These are phyloP conservation scores for Nicotiana attenuata DNA, from an alignment of 257 asterid species.

Conservation along the genomic window DNA sequence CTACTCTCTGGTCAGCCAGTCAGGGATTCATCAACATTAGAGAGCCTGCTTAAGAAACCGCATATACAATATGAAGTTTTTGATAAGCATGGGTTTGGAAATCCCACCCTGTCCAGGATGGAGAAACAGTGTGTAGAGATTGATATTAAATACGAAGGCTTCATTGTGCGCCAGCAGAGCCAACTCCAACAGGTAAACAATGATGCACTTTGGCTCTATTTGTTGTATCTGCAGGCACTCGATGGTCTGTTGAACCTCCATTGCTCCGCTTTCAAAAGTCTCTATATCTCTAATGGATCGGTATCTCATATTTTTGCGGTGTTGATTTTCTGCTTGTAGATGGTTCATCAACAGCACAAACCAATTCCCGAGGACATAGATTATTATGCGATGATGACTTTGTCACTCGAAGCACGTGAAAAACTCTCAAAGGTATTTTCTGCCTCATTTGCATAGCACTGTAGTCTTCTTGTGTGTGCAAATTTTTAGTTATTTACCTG, in stretches of 20 bases:
- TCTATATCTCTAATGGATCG: neutral
- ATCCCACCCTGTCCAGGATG: conserved; percentile 50
- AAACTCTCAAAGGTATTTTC: conserved; percentile 79
- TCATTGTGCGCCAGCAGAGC: conserved; percentile 78
- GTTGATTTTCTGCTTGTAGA: conserved; percentile 41
- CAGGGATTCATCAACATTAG: conserved; percentile 73
- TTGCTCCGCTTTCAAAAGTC: neutral
- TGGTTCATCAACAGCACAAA: conserved; percentile 81
- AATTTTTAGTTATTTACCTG: neutral
- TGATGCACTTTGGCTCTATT: neutral
- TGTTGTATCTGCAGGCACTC: neutral
- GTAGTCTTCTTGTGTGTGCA: neutral
- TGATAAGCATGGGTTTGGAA: conserved; percentile 94
- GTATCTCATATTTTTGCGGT: neutral
- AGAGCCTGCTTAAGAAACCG: conserved; percentile 93
- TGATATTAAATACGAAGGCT: conserved; percentile 94
- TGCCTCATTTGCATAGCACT: neutral
- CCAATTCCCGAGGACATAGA: conserved; percentile 73
- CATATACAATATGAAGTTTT: conserved; percentile 67
- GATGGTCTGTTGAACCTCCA: neutral
- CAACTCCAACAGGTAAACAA: conserved; percentile 82
- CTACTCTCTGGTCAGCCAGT: conserved; percentile 78
- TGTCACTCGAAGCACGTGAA: conserved; percentile 92
- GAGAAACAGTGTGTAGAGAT: conserved; percentile 92
- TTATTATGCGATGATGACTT: conserved; percentile 66